These are phyloP conservation scores for Thuidium tamariscinum DNA, from an alignment of 225 moss, liverwort and hornwort genomes.

Conservation along the genomic window DNA sequence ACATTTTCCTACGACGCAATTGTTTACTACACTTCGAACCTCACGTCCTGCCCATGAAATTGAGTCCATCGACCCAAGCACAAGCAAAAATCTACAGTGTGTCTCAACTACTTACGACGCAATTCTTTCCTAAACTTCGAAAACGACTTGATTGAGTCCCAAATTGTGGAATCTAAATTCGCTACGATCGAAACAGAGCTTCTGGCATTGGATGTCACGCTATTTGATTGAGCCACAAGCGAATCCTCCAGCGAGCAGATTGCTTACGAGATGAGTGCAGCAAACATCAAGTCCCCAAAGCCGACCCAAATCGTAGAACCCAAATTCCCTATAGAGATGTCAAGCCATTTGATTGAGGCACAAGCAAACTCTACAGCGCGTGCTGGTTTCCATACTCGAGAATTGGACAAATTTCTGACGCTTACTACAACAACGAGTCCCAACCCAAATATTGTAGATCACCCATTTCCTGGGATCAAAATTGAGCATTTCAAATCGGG, in stretches of 20 bases:
- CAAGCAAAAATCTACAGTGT: not conserved
- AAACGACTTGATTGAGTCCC: not conserved
- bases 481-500: not conserved
- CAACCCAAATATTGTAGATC: not conserved
- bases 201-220: not conserved
- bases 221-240: not conserved
- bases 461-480: not conserved
- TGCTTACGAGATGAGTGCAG: not conserved
- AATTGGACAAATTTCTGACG: not conserved
- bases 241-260: not conserved
- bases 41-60: not conserved
- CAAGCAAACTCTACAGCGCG: not conserved
- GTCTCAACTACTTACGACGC: not conserved
- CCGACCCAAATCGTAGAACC: not conserved
- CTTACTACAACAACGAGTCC: not conserved
- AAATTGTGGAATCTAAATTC: not conserved
- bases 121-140: not conserved
- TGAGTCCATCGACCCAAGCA: not conserved
- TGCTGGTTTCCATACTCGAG: too few species aligned
- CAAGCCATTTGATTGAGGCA: not conserved
- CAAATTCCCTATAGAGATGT: not conserved
- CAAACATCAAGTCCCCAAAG: not conserved
- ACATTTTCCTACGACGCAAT: not conserved
- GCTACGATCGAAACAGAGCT: not conserved
- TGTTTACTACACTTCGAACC: not conserved